Evolutionary conservation across 1,284 basidiomycete genomes (phyloP), one percentile per base, ranked within the genome.

Genomic region (Tremellales sp.): DNA sequence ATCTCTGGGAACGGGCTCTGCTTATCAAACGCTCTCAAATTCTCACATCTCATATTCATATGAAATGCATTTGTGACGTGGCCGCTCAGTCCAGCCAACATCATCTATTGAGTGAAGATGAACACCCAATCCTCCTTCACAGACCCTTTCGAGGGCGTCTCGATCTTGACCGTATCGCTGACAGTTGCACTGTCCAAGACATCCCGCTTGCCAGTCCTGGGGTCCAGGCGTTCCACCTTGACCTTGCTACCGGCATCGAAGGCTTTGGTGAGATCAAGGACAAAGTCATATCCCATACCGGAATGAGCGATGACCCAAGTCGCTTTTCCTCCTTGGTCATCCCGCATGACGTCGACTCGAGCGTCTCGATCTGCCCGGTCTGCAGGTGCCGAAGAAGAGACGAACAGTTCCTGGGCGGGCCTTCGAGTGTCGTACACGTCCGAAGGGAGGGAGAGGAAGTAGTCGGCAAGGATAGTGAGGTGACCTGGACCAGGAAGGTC

Each of bases 71-170:
- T n/a, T n/a, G n/a, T n/a, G n/a, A n/a, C n/a, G n/a, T n/a, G n/a
- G n/a, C n/a, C n/a, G n/a, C n/a, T n/a, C n/a, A n/a, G n/a, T n/a
- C n/a, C n/a, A n/a, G n/a, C n/a, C n/a, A n/a, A n/a, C n/a, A n/a
- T n/a, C n/a, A n/a, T n/a, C n/a, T n/a, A n/a, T n/a, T n/a, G n/a
- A n/a, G n/a, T n/a, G 29, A 45, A 12, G 17, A 45, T 21, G 12
- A 48, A 29, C 12, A 48, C 46, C 46, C 46, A 48, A 23, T 48
- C 46, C 13, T 48, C 19, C 22, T 29, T 31, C n/a, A 21, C 31
- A n/a, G 46, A 48, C 8, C 46, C 46, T 15, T 17, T 22, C 10
- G 40, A 29, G 2, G 46, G 40, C 4, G 40, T 23, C 8, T 27
- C 40, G 25, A 48, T 43, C 15, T 3, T 3, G 11, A 48, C 40